Percentiles rank a stretch among this genome's conserved stretches.
These are phyloP conservation scores for Boeremia exigua DNA, from an alignment of 2,329 filamentous ascomycete species.

Conservation along the genomic window DNA sequence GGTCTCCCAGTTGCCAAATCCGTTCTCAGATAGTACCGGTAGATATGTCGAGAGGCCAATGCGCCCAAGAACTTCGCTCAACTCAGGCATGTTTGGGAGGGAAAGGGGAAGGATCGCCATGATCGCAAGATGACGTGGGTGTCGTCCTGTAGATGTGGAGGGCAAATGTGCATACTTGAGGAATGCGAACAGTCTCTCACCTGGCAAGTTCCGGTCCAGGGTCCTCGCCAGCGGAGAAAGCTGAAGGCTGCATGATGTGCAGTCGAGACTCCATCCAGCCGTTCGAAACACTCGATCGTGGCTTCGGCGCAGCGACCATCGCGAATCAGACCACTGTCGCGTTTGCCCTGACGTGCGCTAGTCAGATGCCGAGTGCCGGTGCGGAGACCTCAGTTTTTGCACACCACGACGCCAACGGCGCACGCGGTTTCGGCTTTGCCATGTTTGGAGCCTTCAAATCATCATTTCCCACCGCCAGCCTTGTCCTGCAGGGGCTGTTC, in stretches of 20 bases:
- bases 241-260: constrained; percentile 21
- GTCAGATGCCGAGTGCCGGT: not conserved
- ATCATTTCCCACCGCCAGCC: not conserved
- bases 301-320: not conserved
- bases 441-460: not conserved
- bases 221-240: constrained; percentile 15
- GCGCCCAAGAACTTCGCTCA: constrained; percentile 40
- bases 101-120: constrained; percentile 35
- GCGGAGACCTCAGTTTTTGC: constrained; percentile 3
- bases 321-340: constrained; percentile 6
- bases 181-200: constrained; percentile 16
- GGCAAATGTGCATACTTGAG: constrained; percentile 31
- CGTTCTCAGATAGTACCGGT: constrained; percentile 40
- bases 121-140: constrained; percentile 23
- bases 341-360: constrained; percentile 2
- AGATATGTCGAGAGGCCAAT: constrained; percentile 40
- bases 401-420: not conserved
- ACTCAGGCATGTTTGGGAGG: constrained; percentile 27
- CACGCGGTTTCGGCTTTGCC: constrained; percentile 5
- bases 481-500: not conserved
- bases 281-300: not conserved
- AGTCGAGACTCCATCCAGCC: constrained; percentile 12
- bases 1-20: constrained; percentile 47
- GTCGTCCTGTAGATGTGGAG: constrained; percentile 17
- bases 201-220: constrained; percentile 22